Evolutionary conservation across 352 stramenopile species (phyloP).

Genomic region (Phytophthora kernoviae): DNA sequence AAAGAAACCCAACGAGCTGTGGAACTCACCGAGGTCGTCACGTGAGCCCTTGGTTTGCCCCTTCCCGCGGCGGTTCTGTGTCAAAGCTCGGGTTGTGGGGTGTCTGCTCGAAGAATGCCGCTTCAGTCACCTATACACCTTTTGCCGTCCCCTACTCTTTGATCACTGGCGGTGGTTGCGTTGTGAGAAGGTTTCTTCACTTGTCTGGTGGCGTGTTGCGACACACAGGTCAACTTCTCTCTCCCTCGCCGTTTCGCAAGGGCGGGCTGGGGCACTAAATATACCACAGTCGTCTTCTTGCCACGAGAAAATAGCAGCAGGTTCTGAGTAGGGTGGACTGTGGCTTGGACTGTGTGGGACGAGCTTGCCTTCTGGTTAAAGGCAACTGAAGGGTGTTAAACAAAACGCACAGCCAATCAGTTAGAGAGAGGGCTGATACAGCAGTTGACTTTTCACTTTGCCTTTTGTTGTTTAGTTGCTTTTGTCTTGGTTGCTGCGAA

Average conservation of each 20-base stretch:
- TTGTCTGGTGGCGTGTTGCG: conserved; percentile 11
- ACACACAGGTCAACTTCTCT: conserved; percentile 16
- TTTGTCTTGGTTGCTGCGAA: too few relatives aligned
- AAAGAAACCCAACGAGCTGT: conserved; percentile 16
- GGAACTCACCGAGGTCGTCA: conserved; percentile 24
- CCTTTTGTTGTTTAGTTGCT: background rate
- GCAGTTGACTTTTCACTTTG: too few relatives aligned
- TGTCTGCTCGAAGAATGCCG: conserved; percentile 43
- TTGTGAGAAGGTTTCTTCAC: conserved; percentile 7
- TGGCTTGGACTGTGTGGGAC: background rate
- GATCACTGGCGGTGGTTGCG: conserved; percentile 20
- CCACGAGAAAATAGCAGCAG: conserved; percentile 2
- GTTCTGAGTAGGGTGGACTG: background rate
- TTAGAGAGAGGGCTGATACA: too few relatives aligned
- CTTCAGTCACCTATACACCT: conserved; percentile 53
- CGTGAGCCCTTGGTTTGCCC: conserved; percentile 11
- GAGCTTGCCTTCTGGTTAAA: conserved; percentile 1
- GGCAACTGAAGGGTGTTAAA: background rate
- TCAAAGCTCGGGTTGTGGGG: conserved; percentile 30
- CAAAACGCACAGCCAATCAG: too few relatives aligned
- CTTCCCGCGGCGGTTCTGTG: conserved; percentile 37
- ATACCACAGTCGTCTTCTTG: conserved; percentile 9
- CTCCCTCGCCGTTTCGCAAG: conserved; percentile 23
- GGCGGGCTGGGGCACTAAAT: conserved; percentile 11
- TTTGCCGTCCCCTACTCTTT: conserved; percentile 36